Evolutionary conservation across 768 basidiomycete genomes (phyloP), one percentile per base, ranked within the genome.

Genomic region (Macrolepiota dolichaula): DNA sequence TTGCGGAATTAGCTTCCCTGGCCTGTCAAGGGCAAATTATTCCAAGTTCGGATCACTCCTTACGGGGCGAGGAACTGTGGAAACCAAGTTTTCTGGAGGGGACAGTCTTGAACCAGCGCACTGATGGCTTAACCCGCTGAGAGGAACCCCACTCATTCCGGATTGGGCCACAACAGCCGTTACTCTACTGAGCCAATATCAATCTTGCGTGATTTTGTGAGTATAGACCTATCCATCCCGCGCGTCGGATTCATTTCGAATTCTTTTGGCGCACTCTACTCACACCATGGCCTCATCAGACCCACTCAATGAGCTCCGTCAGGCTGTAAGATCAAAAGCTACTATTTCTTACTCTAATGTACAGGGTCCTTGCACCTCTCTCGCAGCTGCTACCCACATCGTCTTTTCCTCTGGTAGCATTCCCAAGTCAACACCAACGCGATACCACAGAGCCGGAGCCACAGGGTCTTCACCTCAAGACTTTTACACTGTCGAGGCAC

Each of bases 61-160:
- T 92, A 75, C 85, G 81, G 72, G 63, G 74, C 79, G 84, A 81
- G 77, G 78, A 74, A 81, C 81, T 82, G 84, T 82, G 86, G 84
- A 81, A 75, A 88, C 90, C 89, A 91, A 92, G 88, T 91, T 92
- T 91, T 92, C 91, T 85, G 88, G 89, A 91, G 91, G 89, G 88
- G 88, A 86, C 85, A 82, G 89, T 81, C 88, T 92, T 88, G 91
- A 92, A 91, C 88, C 86, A 89, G 91, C 90, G 91, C 91, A 85
- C 91, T 82, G 73, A 77, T 80, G 83, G 76, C 74, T 67, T 72
- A 47, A 64, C 72, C 83, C 88, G 85, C 83, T 89, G 76, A 76
- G 63, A 74, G 73, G 74, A 81, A 83, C 81, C 83, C 80, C 76
- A 76, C 85, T 78, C 89, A 92, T 91, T 86, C 91, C 91, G 85